phyloP scores from a whole-genome alignment of 2,329 filamentous ascomycete genomes.

The Clonostachys rhizophaga region DNA sequence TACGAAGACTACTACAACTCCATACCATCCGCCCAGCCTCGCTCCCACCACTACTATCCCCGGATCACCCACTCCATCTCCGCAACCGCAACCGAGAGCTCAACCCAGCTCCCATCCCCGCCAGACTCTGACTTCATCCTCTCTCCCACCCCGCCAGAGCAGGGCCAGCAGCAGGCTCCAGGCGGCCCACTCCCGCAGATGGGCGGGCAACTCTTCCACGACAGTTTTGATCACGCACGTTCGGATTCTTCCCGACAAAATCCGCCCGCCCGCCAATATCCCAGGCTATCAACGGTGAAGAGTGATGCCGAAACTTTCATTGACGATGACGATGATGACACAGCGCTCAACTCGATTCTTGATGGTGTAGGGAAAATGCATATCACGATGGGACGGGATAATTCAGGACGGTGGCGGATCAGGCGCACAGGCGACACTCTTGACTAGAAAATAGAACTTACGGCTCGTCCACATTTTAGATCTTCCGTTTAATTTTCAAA shows the following conservation, averaged over 20 bases:
- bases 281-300: neutral
- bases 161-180: neutral
- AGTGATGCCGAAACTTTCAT: neutral
- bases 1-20: neutral
- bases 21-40: neutral
- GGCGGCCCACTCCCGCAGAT: too few relatives aligned
- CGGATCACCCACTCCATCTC: neutral
- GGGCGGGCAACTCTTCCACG: too few relatives aligned
- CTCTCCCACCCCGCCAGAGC: neutral
- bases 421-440: constrained; percentile 8
- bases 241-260: too few relatives aligned
- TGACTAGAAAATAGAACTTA: neutral
- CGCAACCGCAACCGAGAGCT: neutral
- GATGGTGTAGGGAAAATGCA: constrained; percentile 25
- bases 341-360: constrained; percentile 24
- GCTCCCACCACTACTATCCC: neutral
- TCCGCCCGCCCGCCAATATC: too few relatives aligned
- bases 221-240: too few relatives aligned
- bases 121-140: neutral
- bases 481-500: too few relatives aligned
- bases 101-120: neutral
- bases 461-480: too few relatives aligned
- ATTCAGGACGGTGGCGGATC: constrained; percentile 35
- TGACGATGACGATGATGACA: neutral
- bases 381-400: constrained; percentile 28